Evolutionary conservation across 345 rosid genomes (phyloP).

Genomic region (Combretum micranthum): DNA sequence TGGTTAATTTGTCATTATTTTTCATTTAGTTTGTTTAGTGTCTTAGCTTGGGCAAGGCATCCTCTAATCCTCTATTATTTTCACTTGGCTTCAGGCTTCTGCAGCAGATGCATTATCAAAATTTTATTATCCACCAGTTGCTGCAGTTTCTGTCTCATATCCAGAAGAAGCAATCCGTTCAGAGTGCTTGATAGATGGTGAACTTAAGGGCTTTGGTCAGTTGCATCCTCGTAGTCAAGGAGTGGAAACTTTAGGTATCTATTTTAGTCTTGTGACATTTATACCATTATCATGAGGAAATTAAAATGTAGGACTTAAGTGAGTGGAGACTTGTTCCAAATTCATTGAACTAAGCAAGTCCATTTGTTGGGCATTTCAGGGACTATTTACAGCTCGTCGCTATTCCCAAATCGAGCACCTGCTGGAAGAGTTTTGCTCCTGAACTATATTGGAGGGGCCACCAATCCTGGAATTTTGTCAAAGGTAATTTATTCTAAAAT

Average conservation of each 20-base stretch:
- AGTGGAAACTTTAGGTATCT: constrained; percentile 86
- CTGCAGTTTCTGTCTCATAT: constrained; percentile 85
- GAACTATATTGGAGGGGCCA: constrained; percentile 86
- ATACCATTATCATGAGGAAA: neutral
- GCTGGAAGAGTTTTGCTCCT: constrained; percentile 67
- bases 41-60: no score
- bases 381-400: constrained; percentile 89
- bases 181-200: constrained; percentile 73
- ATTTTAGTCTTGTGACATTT: neutral
- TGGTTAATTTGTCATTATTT: neutral
- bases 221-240: constrained; percentile 98
- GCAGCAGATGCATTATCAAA: constrained; percentile 77
- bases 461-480: constrained; percentile 64
- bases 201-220: constrained; percentile 95
- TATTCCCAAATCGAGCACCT: constrained; percentile 88
- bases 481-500: constrained; percentile 37
- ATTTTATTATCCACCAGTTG: constrained; percentile 92
- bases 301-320: no score
- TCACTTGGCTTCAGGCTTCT: constrained; percentile 37
- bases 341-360: neutral
- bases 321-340: no score
- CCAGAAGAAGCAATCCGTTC: constrained; percentile 77
- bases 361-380: constrained; percentile 31
- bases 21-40: neutral
- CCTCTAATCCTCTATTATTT: neutral